Evolutionary conservation across 2,329 filamentous ascomycete genomes (phyloP), one percentile per base, ranked within the genome.

Genomic region (Gnomoniopsis sp.): DNA sequence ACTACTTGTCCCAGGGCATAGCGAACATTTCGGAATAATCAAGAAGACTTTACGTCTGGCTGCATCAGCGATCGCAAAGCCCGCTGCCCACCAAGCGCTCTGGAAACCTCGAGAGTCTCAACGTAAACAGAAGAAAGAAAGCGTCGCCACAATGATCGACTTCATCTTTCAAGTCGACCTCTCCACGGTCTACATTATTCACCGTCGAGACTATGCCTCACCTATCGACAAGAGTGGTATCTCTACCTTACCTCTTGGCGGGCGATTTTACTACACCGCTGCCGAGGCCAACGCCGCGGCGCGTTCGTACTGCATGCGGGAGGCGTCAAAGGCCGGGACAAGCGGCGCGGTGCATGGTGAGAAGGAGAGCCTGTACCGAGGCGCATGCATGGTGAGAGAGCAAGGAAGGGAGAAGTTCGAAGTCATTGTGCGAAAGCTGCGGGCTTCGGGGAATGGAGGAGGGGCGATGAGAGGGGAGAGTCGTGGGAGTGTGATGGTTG

Each of bases 131-230:
- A 17, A 19, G 21, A 44, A 1, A 21, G 23, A 15, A 10, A 34
- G 21, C 2, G 12, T 19, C 15, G 30, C 46, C 38, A 52, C 17
- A 1, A 55, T 61, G 53, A 61, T 59, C 44, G 59, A 61, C 41
- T 61, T 61, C 49, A 61, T 59, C 22, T 61, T 61, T 44, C 52
- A 56, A 19, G 59, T 61, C 56, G 59, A 61, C 53, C 56, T 61
- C 6, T 59, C 59, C 52, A 61, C 56, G 6, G 38, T 52, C 36
- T 61, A 61, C 46, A 21, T 61, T 34, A 49, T 61, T 43, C 53
- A 59, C 14, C 59, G 59, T 1, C 56, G 59, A 34, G 59, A 61
- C 34, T 61, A 56, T 15, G 10, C 15, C 30, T 53, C 56, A 8
- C 38, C 52, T 11, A 17, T 34, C 21, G 59, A 61, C 49, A 38